Conservation (phyloP, 345 rosid species). For the Carallia pectinifolia region DNA sequence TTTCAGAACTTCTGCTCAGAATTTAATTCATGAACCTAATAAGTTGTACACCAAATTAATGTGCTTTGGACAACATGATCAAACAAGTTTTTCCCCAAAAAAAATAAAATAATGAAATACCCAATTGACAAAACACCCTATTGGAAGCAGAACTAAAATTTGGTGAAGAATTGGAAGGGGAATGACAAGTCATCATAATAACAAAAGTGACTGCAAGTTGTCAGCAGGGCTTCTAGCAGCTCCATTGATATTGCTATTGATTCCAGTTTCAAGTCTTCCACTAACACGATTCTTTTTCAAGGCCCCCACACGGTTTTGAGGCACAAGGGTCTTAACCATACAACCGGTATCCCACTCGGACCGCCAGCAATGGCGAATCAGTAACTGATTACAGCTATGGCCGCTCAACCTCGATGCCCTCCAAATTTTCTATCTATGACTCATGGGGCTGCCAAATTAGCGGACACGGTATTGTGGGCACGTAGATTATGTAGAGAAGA, state of each 20-base stretch:
- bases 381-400: neutral
- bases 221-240: neutral
- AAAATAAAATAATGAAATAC: neutral
- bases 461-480: neutral
- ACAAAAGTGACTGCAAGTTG: neutral
- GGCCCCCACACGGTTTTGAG: slow-evolving; percentile 26
- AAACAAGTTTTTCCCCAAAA: neutral
- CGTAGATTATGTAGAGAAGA: too few relatives aligned
- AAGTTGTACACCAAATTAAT: slow-evolving; percentile 19
- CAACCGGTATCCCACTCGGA: slow-evolving; percentile 16
- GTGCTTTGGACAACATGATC: neutral
- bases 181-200: slow-evolving; percentile 4
- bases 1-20: neutral
- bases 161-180: slow-evolving; percentile 6
- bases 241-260: neutral
- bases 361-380: neutral
- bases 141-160: slow-evolving; percentile 10
- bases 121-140: neutral
- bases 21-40: slow-evolving; percentile 10
- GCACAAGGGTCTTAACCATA: slow-evolving; percentile 4
- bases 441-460: neutral
- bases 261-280: slow-evolving; percentile 8
- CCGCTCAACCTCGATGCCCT: neutral
- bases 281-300: neutral
- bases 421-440: neutral